Percentiles rank a stretch among this genome's conserved stretches.
Conservation (phyloP, 306 rosid species). For the Vicia sativa region DNA sequence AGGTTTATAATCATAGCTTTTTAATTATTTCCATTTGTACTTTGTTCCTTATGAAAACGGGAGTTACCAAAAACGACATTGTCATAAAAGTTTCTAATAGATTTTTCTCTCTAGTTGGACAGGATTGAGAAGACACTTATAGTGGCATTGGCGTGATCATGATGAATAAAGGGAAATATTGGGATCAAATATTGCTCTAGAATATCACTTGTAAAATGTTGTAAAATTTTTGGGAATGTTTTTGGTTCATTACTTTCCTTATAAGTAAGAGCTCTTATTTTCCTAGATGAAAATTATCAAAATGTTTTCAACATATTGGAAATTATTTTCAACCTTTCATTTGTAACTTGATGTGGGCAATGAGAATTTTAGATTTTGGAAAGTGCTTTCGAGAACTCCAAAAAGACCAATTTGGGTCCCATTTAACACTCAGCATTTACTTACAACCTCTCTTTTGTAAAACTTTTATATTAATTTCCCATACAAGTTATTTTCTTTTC, state of each 20-base stretch:
- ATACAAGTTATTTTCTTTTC: constrained; percentile 16
- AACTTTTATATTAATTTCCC: constrained; percentile 29
- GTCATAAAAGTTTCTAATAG: constrained; percentile 17
- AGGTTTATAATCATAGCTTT: constrained; percentile 31
- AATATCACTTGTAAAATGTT: constrained; percentile 21
- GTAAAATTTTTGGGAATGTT: constrained; percentile 38
- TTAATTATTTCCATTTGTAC: neutral
- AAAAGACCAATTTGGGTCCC: constrained; percentile 23
- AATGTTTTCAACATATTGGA: constrained; percentile 41
- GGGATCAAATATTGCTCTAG: constrained; percentile 12
- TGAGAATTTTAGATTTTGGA: constrained; percentile 37
- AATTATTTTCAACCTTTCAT: constrained; percentile 43
- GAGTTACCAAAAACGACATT: constrained; percentile 16
- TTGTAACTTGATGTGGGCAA: constrained; percentile 46
- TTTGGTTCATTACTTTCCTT: constrained; percentile 38
- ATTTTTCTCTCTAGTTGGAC: constrained; percentile 18
- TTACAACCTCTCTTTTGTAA: constrained; percentile 40
- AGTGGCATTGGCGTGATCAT: constrained; percentile 30
- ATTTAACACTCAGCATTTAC: constrained; percentile 27
- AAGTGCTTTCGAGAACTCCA: constrained; percentile 27
- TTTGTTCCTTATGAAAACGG: constrained; percentile 17
- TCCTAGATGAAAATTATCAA: constrained; percentile 22
- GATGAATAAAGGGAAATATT: constrained; percentile 31
- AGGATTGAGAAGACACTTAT: constrained; percentile 34
- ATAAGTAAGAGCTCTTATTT: constrained; percentile 35